Conservation (phyloP, 139 green algal species). For the Chlamydomonas sp. region DNA sequence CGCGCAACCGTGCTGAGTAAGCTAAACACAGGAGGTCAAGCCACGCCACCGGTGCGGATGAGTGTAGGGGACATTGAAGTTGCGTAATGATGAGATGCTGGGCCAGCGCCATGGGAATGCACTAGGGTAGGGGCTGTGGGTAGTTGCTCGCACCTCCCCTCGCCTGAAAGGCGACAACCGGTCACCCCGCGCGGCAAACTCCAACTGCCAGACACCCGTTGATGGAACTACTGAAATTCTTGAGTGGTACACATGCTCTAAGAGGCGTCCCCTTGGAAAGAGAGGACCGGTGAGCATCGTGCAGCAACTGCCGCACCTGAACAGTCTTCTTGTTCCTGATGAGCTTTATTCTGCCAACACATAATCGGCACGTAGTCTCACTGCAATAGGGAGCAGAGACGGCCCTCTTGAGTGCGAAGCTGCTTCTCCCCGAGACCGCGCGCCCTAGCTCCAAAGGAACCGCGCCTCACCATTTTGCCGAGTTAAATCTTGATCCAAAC, state of each 20-base stretch:
- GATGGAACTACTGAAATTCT: not conserved
- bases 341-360: slow-evolving; percentile 77
- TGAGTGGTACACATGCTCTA: not conserved
- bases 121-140: too few relatives aligned
- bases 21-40: not conserved
- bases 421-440: not conserved
- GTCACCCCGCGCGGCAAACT: not conserved
- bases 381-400: slow-evolving; percentile 38
- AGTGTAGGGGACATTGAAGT: too few relatives aligned
- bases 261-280: not conserved
- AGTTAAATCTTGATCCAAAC: slow-evolving; percentile 50
- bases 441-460: not conserved
- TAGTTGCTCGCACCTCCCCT: not conserved
- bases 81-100: too few relatives aligned
- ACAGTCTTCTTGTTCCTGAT: slow-evolving; percentile 81
- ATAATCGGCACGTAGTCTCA: slow-evolving; percentile 79
- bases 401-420: not conserved
- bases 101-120: too few relatives aligned
- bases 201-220: not conserved
- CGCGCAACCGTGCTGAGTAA: not conserved
- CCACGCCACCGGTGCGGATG: not conserved
- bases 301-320: slow-evolving; percentile 23
- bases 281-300: not conserved
- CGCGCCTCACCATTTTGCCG: slow-evolving; percentile 39
- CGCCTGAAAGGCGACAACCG: slow-evolving; percentile 15